Evolutionary conservation across 345 rosid genomes (phyloP), one percentile per base, ranked within the genome.

Genomic region (Barbarea vulgaris): DNA sequence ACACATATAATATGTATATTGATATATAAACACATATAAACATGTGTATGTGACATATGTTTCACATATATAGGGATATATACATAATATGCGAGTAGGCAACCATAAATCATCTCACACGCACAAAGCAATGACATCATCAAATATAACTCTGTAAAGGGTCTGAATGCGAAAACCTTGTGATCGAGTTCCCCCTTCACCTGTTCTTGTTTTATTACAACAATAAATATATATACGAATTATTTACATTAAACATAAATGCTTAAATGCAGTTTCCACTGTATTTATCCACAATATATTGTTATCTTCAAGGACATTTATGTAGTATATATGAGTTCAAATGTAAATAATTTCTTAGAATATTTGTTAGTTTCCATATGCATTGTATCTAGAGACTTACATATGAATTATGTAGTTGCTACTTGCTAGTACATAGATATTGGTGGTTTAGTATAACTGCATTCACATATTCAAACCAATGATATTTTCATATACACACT

Each of bases 91-190:
- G 65, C 9, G 41, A 37, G 48, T 24, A 27, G 52, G 69, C 39
- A 56, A 36, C 52, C 60, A 50, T 66, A 67, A 66, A 57, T 36
- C 21, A 65, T 47, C n/a, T n/a, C n/a, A n/a, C 72, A 46, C 64
- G 66, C 51, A 36, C 19, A 27, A 12, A 64, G 72, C 48, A 65
- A 25, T 65, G 11, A 3, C 30, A 55, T 74, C 66, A 55, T 25
- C 66, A 74, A 31, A 55, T 46, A 53, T 74, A 36, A 67, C 72
- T 47, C 44, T 67, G 73, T 58, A 57, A 75, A 58, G 78, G 33
- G 33, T 14, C 18, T 75, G 19, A 57, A 58, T 41, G 73, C 46
- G 42, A 57, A 57, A 22, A 75, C 42, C 78, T 58, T 75, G 78
- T 75, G 78, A 75, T 36, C 46, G 5, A 36, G 67, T 57, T 48